A percentile compares a stretch with the other conserved stretches of the same genome.
Evolutionary conservation across 495 filamentous ascomycete species (phyloP).

Genomic region (Neurospora sp.): DNA sequence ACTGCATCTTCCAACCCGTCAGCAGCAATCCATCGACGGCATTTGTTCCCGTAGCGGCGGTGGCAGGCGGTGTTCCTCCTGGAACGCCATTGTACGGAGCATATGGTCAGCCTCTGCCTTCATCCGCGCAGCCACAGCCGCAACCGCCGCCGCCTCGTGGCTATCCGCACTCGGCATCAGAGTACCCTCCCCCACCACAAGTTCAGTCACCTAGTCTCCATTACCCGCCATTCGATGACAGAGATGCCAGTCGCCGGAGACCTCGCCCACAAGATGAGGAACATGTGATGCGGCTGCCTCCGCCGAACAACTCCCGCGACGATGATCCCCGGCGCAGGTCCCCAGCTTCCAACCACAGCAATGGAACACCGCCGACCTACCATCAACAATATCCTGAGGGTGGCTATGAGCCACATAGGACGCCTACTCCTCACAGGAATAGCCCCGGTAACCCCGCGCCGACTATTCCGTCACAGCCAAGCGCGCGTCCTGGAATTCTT

Average conservation of each 20-base stretch:
- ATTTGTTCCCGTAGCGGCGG: slow-evolving; percentile 39
- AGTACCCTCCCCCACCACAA: slow-evolving; percentile 13
- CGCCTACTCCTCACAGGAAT: slow-evolving; percentile 15
- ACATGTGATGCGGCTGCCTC: slow-evolving; percentile 32
- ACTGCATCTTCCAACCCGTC: slow-evolving; percentile 43
- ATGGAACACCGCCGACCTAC: slow-evolving; percentile 26
- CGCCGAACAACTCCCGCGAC: slow-evolving; percentile 31
- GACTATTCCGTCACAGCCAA: background rate
- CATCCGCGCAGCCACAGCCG: slow-evolving; percentile 8
- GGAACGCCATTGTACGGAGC: slow-evolving; percentile 38
- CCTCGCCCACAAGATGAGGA: slow-evolving; percentile 29
- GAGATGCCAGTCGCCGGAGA: slow-evolving; percentile 25
- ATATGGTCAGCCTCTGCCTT: slow-evolving; percentile 37
- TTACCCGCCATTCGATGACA: slow-evolving; percentile 30
- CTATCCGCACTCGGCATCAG: slow-evolving; percentile 10
- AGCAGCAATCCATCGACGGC: slow-evolving; percentile 36
- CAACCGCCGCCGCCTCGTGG: slow-evolving; percentile 3
- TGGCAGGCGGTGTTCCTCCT: slow-evolving; percentile 38
- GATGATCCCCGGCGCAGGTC: slow-evolving; percentile 37
- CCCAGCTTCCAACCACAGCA: slow-evolving; percentile 33
- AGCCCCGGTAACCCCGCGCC: slow-evolving; percentile 14
- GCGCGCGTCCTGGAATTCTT: background rate
- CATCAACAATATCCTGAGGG: slow-evolving; percentile 21
- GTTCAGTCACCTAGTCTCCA: slow-evolving; percentile 22
- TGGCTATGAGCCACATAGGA: slow-evolving; percentile 14